A percentile compares a stretch with the other conserved stretches of the same genome.
Conservation (phyloP, 1,284 basidiomycete genomes). For the Hymenochaete sp. region DNA sequence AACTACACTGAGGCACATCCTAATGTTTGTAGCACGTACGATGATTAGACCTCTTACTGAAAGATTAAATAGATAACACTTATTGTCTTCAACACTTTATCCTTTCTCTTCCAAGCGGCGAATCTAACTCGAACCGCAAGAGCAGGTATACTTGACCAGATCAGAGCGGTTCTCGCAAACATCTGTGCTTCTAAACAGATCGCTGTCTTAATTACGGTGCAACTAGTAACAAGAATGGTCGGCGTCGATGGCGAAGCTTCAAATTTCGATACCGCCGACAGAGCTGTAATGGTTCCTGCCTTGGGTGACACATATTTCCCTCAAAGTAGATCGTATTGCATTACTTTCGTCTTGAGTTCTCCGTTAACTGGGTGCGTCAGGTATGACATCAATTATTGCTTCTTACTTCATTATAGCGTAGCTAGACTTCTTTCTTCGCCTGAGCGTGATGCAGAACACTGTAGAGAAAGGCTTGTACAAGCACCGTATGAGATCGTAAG, state of each 20-base stretch:
- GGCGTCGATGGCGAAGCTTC: constrained; percentile 51
- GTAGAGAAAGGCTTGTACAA: no score
- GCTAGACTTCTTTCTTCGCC: no score
- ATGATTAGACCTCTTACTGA: no score
- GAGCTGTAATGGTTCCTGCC: constrained; percentile 49
- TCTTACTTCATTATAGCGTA: no score
- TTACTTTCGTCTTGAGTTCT: constrained; percentile 30
- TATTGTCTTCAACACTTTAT: constrained; percentile 57
- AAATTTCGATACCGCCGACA: constrained; percentile 53
- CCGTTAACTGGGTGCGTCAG: constrained; percentile 30
- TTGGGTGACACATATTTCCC: constrained; percentile 28
- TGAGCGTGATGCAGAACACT: no score
- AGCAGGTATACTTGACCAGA: constrained; percentile 37
- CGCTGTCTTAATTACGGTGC: constrained; percentile 57
- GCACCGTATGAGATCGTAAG: no score
- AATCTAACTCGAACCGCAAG: constrained; percentile 31
- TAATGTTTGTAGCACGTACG: no score
- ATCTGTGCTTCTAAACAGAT: constrained; percentile 40
- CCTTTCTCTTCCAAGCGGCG: constrained; percentile 49
- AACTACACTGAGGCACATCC: no score
- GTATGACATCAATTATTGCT: no score
- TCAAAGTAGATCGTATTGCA: constrained; percentile 28
- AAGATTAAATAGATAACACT: constrained; percentile 55
- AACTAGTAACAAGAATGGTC: constrained; percentile 59
- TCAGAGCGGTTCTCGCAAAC: constrained; percentile 45